phyloP scores from a whole-genome alignment of 805 yeast genomes.

The Yueomyces sinensis region DNA sequence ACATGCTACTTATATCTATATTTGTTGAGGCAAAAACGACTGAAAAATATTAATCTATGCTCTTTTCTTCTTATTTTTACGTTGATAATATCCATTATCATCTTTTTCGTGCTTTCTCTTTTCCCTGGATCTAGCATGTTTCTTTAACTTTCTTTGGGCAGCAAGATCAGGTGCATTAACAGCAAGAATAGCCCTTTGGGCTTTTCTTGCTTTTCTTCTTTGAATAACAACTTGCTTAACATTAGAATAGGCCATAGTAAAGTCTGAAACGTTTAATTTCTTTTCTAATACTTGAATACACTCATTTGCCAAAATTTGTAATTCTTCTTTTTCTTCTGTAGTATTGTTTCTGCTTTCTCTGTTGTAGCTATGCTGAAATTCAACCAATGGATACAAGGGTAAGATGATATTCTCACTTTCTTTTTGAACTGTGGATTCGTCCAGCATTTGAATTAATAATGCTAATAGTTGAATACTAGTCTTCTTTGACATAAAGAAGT shows the following conservation, averaged over 20 bases:
- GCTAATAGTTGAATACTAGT: constrained; percentile 61
- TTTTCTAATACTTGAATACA: constrained; percentile 54
- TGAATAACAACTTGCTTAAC: constrained; percentile 48
- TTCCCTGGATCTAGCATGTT: constrained; percentile 63
- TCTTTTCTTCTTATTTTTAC: constrained; percentile 38
- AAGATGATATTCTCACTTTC: constrained; percentile 38
- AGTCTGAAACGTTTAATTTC: constrained; percentile 60
- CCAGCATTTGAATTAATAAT: constrained; percentile 40
- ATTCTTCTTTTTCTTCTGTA: constrained; percentile 35
- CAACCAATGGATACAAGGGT: constrained; percentile 38
- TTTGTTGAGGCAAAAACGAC: too few relatives aligned
- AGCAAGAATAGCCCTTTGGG: constrained; percentile 63
- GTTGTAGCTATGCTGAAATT: too few relatives aligned
- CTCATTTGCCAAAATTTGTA: constrained; percentile 43
- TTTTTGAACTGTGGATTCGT: constrained; percentile 27
- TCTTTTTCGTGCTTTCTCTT: constrained; percentile 66
- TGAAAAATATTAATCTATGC: too few relatives aligned
- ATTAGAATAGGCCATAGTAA: constrained; percentile 42
- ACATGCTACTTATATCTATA: too few relatives aligned
- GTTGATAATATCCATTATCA: constrained; percentile 60
- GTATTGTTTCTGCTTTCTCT: constrained; percentile 18
- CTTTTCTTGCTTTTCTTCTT: constrained; percentile 64
- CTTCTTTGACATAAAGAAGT: constrained; percentile 46
- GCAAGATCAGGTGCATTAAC: constrained; percentile 68
- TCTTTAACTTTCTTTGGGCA: constrained; percentile 65